Evolutionary conservation across 140 eudicot species (phyloP), one percentile per base, ranked within the genome.

Genomic region (Anethum foeniculum): DNA sequence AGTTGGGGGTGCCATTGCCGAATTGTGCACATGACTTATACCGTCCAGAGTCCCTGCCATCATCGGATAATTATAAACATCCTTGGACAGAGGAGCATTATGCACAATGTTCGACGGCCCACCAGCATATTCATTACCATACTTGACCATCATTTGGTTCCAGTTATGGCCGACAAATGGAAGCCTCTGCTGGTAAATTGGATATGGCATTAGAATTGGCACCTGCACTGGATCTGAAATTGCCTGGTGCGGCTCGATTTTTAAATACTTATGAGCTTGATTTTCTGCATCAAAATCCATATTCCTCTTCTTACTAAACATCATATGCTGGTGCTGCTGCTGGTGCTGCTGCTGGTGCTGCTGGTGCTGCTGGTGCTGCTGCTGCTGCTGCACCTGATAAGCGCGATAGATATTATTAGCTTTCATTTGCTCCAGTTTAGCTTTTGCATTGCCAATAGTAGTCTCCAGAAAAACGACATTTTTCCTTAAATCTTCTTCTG

Each of bases 381-480:
- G 56, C 7, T 16, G 23, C 10, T 23, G 67, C 13, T 58, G 67
- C 67, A 5, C 28, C 38, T 46, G 60, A 27, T 28, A 0, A 4
- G 62, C 67, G 5, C 23, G 41, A 28, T 7, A 11, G 2, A 10
- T 14, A 21, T 34, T 28, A 48, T 47, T 62, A 62, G 69, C 69
- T 25, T 74, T 79, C 75, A 78, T 41, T 25, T 39, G 46, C 39
- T 74, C 49, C 36, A 75, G 4, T 48, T 76, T 79, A 75, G 77
- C 47, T 44, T 75, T 83, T 6, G 51, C 78, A 51, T 44, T 64
- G 49, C 54, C 75, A 69, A 83, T 38, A 16, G 39, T 58, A 10
- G 36, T 54, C 47, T 83, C 58, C 73, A 79, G 14, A 46, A 46
- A 3, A 4, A 21, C 39, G n/a, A 15, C 62, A 74, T 19, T 44